A percentile compares a stretch with the other conserved stretches of the same genome.
phyloP scores from a whole-genome alignment of 148 eudicot species.

The Chenopodium formosanum region DNA sequence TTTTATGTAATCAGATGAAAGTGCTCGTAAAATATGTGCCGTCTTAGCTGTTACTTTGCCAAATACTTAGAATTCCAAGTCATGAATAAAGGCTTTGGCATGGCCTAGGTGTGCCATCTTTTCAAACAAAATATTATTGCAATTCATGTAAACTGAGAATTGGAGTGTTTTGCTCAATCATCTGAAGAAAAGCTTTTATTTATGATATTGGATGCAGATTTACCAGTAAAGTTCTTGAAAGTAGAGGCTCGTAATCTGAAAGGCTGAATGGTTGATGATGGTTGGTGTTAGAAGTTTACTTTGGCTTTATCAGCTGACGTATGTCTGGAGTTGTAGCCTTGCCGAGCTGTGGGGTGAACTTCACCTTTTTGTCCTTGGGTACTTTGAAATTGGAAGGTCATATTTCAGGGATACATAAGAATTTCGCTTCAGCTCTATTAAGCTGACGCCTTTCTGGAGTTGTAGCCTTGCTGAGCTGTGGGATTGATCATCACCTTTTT shows the following conservation, averaged over 20 bases:
- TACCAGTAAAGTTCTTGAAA: constrained; percentile 15
- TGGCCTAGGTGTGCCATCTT: not conserved
- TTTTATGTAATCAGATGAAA: too few species aligned
- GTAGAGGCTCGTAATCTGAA: not conserved
- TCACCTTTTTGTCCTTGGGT: constrained; percentile 8
- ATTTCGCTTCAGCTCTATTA: not conserved
- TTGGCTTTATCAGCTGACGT: not conserved
- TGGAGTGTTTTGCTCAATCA: not conserved
- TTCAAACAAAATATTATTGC: not conserved
- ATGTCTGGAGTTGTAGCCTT: constrained; percentile 1
- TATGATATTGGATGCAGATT: constrained; percentile 21
- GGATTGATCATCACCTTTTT: constrained; percentile 13
- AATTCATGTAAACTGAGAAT: not conserved
- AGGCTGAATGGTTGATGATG: constrained; percentile 7
- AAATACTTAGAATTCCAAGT: not conserved
- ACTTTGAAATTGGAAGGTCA: too few species aligned
- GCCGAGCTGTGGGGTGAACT: constrained; percentile 13
- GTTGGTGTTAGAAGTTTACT: constrained; percentile 5
- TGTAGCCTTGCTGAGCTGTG: constrained; percentile 1
- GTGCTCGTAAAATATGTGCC: not conserved
- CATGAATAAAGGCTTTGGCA: not conserved
- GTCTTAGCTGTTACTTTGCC: not conserved
- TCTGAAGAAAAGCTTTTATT: not conserved
- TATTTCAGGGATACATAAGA: not conserved
- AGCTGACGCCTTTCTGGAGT: constrained; percentile 2